A percentile compares a stretch with the other conserved stretches of the same genome.
phyloP scores from a whole-genome alignment of 805 yeast genomes.

The Allodekkera sacchari region DNA sequence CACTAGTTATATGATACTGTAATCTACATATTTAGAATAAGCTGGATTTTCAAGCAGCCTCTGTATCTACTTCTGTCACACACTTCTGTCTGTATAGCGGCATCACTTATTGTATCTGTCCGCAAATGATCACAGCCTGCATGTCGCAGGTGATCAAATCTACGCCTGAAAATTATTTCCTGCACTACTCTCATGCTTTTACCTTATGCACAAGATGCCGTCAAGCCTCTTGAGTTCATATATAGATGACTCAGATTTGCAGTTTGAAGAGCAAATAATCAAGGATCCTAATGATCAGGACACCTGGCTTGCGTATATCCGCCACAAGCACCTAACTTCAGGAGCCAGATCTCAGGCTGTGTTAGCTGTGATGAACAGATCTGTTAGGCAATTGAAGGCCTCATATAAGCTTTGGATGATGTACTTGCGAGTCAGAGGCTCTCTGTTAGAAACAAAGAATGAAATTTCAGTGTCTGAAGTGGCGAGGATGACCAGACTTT shows the following conservation, averaged over 20 bases:
- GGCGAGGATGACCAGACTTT: slow-evolving; percentile 22
- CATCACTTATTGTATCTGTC: neutral
- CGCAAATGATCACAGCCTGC: neutral
- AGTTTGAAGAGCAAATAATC: slow-evolving; percentile 28
- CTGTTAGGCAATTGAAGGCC: slow-evolving; percentile 33
- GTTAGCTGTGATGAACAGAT: slow-evolving; percentile 45
- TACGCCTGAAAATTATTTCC: neutral
- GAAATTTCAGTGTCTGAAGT: slow-evolving; percentile 5
- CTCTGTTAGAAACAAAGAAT: slow-evolving; percentile 1
- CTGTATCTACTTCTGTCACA: too few relatives aligned
- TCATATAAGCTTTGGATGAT: slow-evolving; percentile 49
- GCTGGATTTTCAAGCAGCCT: too few relatives aligned
- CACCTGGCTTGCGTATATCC: slow-evolving; percentile 39
- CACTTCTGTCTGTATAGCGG: too few relatives aligned
- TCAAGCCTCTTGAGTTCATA: slow-evolving; percentile 2
- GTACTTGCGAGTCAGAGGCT: slow-evolving; percentile 35
- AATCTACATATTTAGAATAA: too few relatives aligned
- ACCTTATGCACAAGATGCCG: too few relatives aligned
- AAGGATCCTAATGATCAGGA: slow-evolving; percentile 27
- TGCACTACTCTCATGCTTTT: too few relatives aligned
- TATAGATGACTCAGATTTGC: slow-evolving; percentile 22
- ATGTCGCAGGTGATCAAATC: neutral
- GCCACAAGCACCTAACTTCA: slow-evolving; percentile 19
- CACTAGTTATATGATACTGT: too few relatives aligned
- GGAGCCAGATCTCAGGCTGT: slow-evolving; percentile 14